Evolutionary conservation across 2,329 filamentous ascomycete genomes (phyloP).

Genomic region (Aspergillus sp.): DNA sequence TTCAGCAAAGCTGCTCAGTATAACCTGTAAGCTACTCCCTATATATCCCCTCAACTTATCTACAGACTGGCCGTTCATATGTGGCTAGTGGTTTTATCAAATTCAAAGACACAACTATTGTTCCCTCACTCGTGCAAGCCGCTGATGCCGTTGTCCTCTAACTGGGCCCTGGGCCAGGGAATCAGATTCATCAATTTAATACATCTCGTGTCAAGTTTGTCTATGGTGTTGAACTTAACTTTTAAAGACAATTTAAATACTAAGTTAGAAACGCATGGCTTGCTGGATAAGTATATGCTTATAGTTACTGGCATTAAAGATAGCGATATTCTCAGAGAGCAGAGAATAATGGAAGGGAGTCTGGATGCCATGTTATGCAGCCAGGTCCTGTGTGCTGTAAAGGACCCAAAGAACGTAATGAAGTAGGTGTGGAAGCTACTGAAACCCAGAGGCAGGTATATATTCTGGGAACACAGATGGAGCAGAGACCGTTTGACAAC

Average conservation of each 20-base stretch:
- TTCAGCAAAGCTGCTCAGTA: slow-evolving; percentile 12
- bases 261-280: slow-evolving; percentile 21
- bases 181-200: slow-evolving; percentile 39
- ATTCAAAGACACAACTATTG: slow-evolving; percentile 29
- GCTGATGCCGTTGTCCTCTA: slow-evolving; percentile 38
- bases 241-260: slow-evolving; percentile 26
- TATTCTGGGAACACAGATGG: slow-evolving; percentile 43
- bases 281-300: slow-evolving; percentile 35
- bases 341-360: slow-evolving; percentile 29
- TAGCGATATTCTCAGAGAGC: slow-evolving; percentile 28
- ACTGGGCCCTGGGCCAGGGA: slow-evolving; percentile 42
- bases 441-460: slow-evolving; percentile 42
- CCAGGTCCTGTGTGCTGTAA: slow-evolving; percentile 42
- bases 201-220: slow-evolving; percentile 24
- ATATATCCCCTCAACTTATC: too few species aligned
- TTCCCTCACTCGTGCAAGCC: slow-evolving; percentile 25
- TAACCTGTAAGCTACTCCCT: slow-evolving; percentile 9
- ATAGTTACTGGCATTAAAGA: slow-evolving; percentile 38
- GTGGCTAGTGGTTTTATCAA: slow-evolving; percentile 24
- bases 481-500: slow-evolving; percentile 20
- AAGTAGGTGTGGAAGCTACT: slow-evolving; percentile 36
- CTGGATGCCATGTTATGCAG: slow-evolving; percentile 41
- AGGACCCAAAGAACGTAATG: slow-evolving; percentile 13
- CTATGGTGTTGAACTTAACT: slow-evolving; percentile 43
- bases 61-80: slow-evolving; percentile 2